Percentiles rank a stretch among this genome's conserved stretches.
Conservation (phyloP, 2,329 filamentous ascomycete species). For the Bertia moriformis region DNA sequence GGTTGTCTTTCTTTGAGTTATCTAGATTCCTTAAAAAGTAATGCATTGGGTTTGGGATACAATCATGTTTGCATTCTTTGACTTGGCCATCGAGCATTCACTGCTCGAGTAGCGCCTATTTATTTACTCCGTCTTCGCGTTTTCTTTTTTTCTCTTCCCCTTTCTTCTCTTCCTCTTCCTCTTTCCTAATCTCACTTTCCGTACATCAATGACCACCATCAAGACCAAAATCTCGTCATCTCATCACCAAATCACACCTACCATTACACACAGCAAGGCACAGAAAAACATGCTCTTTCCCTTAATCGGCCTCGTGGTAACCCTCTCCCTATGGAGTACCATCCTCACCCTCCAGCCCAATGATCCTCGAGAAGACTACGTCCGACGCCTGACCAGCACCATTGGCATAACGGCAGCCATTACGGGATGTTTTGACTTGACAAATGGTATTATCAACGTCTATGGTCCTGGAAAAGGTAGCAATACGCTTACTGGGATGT, state of each 20-base stretch:
- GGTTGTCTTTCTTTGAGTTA: not conserved
- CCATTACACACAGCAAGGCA: not conserved
- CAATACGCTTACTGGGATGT: not conserved
- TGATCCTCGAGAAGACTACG: not conserved
- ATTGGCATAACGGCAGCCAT: not conserved
- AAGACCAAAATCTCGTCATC: not conserved
- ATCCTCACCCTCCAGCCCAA: not conserved
- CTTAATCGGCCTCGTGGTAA: not conserved
- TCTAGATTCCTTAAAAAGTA: not conserved
- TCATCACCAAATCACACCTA: not conserved
- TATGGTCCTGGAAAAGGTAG: too few species aligned
- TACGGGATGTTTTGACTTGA: not conserved
- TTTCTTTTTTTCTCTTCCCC: conserved; percentile 1
- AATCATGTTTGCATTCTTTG: not conserved
- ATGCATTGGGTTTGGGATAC: not conserved
- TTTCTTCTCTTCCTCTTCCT: conserved; percentile 1
- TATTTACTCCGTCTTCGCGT: not conserved
- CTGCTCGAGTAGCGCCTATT: not conserved
- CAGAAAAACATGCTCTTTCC: not conserved
- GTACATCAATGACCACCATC: not conserved
- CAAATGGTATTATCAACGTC: not conserved
- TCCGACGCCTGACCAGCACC: not conserved
- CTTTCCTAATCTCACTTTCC: not conserved
- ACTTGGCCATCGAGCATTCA: not conserved
- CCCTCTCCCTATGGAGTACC: not conserved